A percentile compares a stretch with the other conserved stretches of the same genome.
These are phyloP conservation scores for Collybia sp. DNA, from an alignment of 768 basidiomycete genomes.

Conservation along the genomic window DNA sequence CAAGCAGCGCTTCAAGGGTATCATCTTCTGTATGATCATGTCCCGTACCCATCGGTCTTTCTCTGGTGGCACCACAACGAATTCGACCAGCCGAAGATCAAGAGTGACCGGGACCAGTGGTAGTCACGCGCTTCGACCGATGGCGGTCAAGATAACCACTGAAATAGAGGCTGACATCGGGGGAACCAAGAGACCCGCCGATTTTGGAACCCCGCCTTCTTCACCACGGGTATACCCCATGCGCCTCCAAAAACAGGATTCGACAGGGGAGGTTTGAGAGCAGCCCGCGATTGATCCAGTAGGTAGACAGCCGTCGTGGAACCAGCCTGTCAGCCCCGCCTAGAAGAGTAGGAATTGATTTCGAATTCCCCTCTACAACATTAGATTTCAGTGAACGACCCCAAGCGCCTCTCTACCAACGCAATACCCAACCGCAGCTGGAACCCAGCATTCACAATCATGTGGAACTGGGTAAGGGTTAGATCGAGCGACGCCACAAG, in stretches of 20 bases:
- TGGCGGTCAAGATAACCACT: constrained; percentile 14
- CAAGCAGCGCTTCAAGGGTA: constrained; percentile 10
- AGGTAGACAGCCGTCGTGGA: too few relatives aligned
- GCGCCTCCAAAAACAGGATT: background rate
- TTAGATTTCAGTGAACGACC: too few relatives aligned
- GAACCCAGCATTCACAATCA: too few relatives aligned
- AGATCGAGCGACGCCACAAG: too few relatives aligned
- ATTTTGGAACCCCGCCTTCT: constrained; percentile 9
- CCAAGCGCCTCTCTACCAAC: too few relatives aligned
- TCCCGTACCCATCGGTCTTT: constrained; percentile 12
- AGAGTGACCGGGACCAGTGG: constrained; percentile 1
- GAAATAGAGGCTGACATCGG: constrained; percentile 7
- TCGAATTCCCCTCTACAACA: too few relatives aligned
- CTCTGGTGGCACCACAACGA: constrained; percentile 2
- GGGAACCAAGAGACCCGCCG: constrained; percentile 3
- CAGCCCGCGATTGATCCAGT: too few relatives aligned
- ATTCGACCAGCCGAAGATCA: constrained; percentile 7
- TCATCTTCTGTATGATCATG: constrained; percentile 18
- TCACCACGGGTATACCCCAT: constrained; percentile 9
- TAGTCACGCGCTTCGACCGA: constrained; percentile 9
- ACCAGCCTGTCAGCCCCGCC: too few relatives aligned
- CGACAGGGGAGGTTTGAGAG: too few relatives aligned
- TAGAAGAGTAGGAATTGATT: too few relatives aligned
- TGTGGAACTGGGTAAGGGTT: too few relatives aligned
- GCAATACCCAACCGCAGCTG: too few relatives aligned